A percentile compares a stretch with the other conserved stretches of the same genome.
These are phyloP conservation scores for Gynochthodes officinalis DNA, from an alignment of 257 asterid genomes.

Conservation along the genomic window DNA sequence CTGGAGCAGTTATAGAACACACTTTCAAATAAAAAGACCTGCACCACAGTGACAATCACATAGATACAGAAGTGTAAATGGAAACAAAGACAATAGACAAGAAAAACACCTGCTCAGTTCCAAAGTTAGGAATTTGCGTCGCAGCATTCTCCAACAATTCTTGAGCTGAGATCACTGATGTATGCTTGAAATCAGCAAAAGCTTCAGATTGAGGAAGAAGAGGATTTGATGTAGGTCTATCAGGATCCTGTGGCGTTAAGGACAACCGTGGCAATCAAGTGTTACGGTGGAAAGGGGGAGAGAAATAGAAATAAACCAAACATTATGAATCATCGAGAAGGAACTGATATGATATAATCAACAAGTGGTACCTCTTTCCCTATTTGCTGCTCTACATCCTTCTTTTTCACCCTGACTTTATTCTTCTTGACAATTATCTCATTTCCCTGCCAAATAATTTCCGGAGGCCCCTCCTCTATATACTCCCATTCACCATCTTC, in stretches of 20 bases:
- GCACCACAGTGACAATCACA: not conserved
- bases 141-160: constrained; percentile 80
- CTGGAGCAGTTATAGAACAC: not conserved
- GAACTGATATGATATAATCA: constrained; percentile 10
- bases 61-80: constrained; percentile 1
- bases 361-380: constrained; percentile 49
- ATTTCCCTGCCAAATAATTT: constrained; percentile 94
- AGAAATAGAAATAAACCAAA: not conserved
- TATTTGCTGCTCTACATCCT: constrained; percentile 31
- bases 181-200: constrained; percentile 54
- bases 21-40: not conserved
- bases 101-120: constrained; percentile 80
- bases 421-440: constrained; percentile 95
- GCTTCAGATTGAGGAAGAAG: constrained; percentile 89
- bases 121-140: constrained; percentile 92
- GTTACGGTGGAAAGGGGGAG: not conserved
- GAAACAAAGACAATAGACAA: constrained; percentile 11
- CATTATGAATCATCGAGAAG: not conserved
- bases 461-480: constrained; percentile 94
- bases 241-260: constrained; percentile 52
- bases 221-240: constrained; percentile 93
- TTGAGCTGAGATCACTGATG: constrained; percentile 68
- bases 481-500: constrained; percentile 83
- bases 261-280: constrained; percentile 5
- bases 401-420: constrained; percentile 72